Evolutionary conservation across 179 eudicot species (phyloP).

Genomic region (Heliamphora pulchella): DNA sequence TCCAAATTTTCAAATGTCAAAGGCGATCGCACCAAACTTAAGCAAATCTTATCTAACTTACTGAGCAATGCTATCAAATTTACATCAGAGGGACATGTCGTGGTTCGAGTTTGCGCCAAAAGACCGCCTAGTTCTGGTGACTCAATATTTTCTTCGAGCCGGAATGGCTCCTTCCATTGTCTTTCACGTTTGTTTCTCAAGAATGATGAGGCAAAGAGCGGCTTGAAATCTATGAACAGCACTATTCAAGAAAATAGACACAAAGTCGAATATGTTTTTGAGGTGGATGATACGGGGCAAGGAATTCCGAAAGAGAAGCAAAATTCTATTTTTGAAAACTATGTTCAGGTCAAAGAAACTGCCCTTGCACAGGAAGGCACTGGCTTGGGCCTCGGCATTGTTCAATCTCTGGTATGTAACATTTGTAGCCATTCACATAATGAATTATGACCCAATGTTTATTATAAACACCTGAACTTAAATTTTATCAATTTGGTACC

Average conservation of each 20-base stretch:
- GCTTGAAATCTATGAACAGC: slow-evolving; percentile 24
- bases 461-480: too few relatives aligned
- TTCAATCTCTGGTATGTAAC: slow-evolving; percentile 70
- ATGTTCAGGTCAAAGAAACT: slow-evolving; percentile 70
- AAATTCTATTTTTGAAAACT: slow-evolving; percentile 65
- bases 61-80: slow-evolving; percentile 80
- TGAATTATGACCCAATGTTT: too few relatives aligned
- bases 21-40: slow-evolving; percentile 69
- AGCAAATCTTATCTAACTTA: slow-evolving; percentile 67
- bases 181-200: slow-evolving; percentile 28
- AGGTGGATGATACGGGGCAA: slow-evolving; percentile 77
- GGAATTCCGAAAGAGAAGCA: slow-evolving; percentile 83
- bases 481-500: too few relatives aligned
- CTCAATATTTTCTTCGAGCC: slow-evolving; percentile 33
- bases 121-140: slow-evolving; percentile 31
- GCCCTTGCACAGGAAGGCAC: slow-evolving; percentile 59
- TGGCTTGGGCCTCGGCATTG: slow-evolving; percentile 93
- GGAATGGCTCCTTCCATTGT: slow-evolving; percentile 25
- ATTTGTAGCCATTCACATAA: too few relatives aligned
- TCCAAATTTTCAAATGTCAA: slow-evolving; percentile 35
- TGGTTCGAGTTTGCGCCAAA: slow-evolving; percentile 57
- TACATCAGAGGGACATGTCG: slow-evolving; percentile 65
- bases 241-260: slow-evolving; percentile 38
- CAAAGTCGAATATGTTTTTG: slow-evolving; percentile 56
- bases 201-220: slow-evolving; percentile 25